Conservation (phyloP, 2,329 filamentous ascomycete species). For the Madurella fahalii region DNA sequence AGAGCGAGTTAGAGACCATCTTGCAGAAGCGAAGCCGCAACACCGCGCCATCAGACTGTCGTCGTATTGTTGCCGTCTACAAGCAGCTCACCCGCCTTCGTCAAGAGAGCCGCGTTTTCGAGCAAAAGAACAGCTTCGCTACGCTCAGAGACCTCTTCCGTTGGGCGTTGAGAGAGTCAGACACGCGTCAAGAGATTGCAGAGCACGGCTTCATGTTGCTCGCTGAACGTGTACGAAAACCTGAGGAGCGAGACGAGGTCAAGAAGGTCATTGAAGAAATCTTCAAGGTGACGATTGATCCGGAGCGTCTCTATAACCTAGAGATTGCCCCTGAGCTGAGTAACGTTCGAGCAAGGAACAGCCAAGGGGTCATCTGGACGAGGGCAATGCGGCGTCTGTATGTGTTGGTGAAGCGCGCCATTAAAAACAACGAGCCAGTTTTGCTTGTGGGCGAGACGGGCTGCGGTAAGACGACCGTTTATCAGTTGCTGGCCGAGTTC, state of each 20-base stretch:
- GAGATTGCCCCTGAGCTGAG: slow-evolving; percentile 53
- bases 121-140: slow-evolving; percentile 96
- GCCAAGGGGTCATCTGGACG: slow-evolving; percentile 82
- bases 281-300: slow-evolving; percentile 80
- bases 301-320: slow-evolving; percentile 67
- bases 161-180: slow-evolving; percentile 83
- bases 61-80: slow-evolving; percentile 88
- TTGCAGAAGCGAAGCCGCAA: slow-evolving; percentile 81
- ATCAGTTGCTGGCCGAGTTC: slow-evolving; percentile 83
- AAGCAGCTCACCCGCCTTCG: slow-evolving; percentile 84
- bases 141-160: slow-evolving; percentile 93
- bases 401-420: slow-evolving; percentile 78
- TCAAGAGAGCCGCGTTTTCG: slow-evolving; percentile 87
- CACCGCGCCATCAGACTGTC: slow-evolving; percentile 85
- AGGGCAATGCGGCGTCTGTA: slow-evolving; percentile 89
- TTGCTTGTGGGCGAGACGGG: slow-evolving; percentile 94
- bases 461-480: slow-evolving; percentile 96
- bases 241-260: slow-evolving; percentile 78
- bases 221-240: slow-evolving; percentile 88
- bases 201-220: slow-evolving; percentile 94
- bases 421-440: slow-evolving; percentile 89
- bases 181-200: slow-evolving; percentile 83
- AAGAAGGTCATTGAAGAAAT: slow-evolving; percentile 84
- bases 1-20: slow-evolving; percentile 89
- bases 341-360: slow-evolving; percentile 45